Base-by-base conservation (phyloP, 1,284 basidiomycete species). In the Malassezia sp. region DNA sequence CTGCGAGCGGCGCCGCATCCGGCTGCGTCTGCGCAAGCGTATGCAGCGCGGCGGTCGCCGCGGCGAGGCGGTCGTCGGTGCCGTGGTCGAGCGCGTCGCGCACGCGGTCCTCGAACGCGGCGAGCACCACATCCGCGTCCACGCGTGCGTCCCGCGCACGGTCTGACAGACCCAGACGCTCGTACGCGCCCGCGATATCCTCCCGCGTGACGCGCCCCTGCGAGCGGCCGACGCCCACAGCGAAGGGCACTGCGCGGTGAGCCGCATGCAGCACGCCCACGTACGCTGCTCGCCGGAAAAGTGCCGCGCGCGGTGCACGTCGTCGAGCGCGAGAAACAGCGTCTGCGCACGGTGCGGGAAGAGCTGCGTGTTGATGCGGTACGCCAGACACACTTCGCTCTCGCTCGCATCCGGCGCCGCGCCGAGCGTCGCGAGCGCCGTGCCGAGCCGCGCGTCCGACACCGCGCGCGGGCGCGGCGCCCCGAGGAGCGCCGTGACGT, bases 271-370 rank as follows among this genome's bases (percentile, higher is more conserved):
- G 38, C 20, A 38, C 27, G 9, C 29, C 30, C 14, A 45, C n/a
- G n/a, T n/a, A n/a, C n/a, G n/a, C n/a, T n/a, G n/a, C n/a, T n/a
- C n/a, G n/a, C n/a, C n/a, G n/a, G n/a, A n/a, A n/a, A n/a, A n/a
- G 5, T 11, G 31, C 4, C 31, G 30, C 8, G 26, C 20, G 8
- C 26, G 23, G 7, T 36, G 21, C 1, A 45, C n/a, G 11, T 4
- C 10, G 22, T 39, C 48, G 7, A 50, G 33, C 15, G 42, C 48
- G 3, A 30, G 24, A 21, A 50, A 44, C 26, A 34, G 36, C 18
- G 23, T 15, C 18, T 30, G 31, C 22, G 7, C 27, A 9, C 12
- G 42, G 23, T 15, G 3, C 4, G 48, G 48, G 22, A 45, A 45
- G 14, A 32, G 32, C 17, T 37, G 26, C 29, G 26, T 28, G 20